phyloP scores from a whole-genome alignment of 2,329 filamentous ascomycete species.

The Penicillium sp. region DNA sequence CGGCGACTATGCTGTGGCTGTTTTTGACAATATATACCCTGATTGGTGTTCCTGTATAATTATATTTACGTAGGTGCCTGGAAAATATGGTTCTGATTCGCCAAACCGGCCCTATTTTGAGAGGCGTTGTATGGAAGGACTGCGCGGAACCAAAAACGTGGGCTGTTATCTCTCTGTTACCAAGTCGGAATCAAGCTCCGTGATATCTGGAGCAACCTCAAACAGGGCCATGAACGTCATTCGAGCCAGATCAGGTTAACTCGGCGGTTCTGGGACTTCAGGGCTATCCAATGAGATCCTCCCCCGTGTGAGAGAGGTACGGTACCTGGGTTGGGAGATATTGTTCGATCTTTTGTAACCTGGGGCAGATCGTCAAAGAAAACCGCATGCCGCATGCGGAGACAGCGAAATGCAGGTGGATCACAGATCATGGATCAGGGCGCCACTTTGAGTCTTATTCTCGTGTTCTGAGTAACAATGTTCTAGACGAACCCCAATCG shows the following conservation, averaged over 20 bases:
- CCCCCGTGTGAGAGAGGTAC: too few species aligned
- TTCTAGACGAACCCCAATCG: neutral
- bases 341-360: too few species aligned
- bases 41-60: neutral
- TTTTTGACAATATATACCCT: neutral
- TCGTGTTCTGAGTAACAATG: neutral
- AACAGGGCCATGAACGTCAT: neutral
- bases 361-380: too few species aligned
- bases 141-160: neutral
- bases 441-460: neutral
- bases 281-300: too few species aligned
- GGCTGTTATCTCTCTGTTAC: too few species aligned
- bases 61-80: neutral
- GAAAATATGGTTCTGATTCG: neutral
- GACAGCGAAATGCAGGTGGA: neutral
- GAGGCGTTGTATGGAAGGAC: neutral
- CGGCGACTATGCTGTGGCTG: slow-evolving; percentile 10
- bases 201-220: neutral
- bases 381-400: too few species aligned
- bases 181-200: slow-evolving; percentile 1
- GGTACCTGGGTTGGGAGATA: too few species aligned
- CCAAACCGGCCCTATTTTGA: neutral
- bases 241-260: too few species aligned
- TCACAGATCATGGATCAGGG: neutral
- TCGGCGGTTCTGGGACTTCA: too few species aligned